Percentiles rank a stretch among this genome's conserved stretches.
Evolutionary conservation across 1,139 yeast genomes (phyloP).

Genomic region (Diutina scorzettiae): DNA sequence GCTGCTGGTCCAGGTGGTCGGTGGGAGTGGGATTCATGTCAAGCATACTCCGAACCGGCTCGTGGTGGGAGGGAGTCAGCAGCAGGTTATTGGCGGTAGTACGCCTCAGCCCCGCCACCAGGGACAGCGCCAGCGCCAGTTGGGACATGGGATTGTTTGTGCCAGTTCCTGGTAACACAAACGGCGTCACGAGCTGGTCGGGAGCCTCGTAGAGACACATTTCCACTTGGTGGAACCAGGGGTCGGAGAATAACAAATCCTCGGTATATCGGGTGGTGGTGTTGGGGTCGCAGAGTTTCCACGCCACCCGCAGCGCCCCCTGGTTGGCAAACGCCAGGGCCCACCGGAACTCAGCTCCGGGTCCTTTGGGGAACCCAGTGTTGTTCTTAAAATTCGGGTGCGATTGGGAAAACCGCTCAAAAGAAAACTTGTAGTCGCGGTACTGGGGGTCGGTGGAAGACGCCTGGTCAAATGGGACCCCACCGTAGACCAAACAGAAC

Average conservation of each 20-base stretch:
- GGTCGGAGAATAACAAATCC: slow-evolving; percentile 43
- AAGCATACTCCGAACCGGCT: slow-evolving; percentile 4
- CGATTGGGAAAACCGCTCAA: slow-evolving; percentile 34
- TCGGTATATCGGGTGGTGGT: slow-evolving; percentile 40
- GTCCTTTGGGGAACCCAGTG: slow-evolving; percentile 37
- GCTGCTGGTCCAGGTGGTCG: not conserved
- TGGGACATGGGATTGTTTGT: not conserved
- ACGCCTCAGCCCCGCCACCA: not conserved
- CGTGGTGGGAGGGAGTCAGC: not conserved
- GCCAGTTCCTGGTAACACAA: slow-evolving; percentile 1
- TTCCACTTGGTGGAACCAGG: slow-evolving; percentile 51
- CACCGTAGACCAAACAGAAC: slow-evolving; percentile 47
- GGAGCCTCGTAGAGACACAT: slow-evolving; percentile 48
- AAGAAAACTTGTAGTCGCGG: slow-evolving; percentile 45
- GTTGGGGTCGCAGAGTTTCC: slow-evolving; percentile 65
- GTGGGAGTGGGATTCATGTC: not conserved
- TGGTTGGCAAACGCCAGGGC: slow-evolving; percentile 47
- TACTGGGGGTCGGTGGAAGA: slow-evolving; percentile 38
- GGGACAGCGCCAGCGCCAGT: slow-evolving; percentile 2
- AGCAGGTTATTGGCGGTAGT: not conserved
- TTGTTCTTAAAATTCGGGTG: slow-evolving; percentile 45
- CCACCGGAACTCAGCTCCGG: slow-evolving; percentile 56
- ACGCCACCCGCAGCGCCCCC: slow-evolving; percentile 57
- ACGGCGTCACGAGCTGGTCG: slow-evolving; percentile 21
- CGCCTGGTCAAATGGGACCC: slow-evolving; percentile 50